A percentile compares a stretch with the other conserved stretches of the same genome.
Evolutionary conservation across 805 yeast genomes (phyloP).

Genomic region (Ogataea methylovora): DNA sequence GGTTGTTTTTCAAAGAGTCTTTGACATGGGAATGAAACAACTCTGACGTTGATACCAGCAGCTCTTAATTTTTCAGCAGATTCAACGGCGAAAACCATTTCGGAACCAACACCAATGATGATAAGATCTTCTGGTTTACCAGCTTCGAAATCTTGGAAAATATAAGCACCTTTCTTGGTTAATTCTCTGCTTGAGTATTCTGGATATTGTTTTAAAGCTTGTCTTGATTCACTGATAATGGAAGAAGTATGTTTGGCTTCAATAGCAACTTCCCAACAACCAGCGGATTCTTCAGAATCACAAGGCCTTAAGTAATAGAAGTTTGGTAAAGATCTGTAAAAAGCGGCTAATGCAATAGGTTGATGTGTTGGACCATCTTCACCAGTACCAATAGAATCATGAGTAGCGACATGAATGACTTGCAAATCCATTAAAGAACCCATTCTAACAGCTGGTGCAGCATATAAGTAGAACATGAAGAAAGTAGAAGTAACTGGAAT

Average conservation of each 20-base stretch:
- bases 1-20: slow-evolving; percentile 23
- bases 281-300: slow-evolving; percentile 45
- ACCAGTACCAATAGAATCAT: slow-evolving; percentile 51
- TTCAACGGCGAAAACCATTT: slow-evolving; percentile 20
- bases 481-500: slow-evolving; percentile 32
- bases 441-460: slow-evolving; percentile 45
- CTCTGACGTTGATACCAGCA: slow-evolving; percentile 20
- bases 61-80: slow-evolving; percentile 17
- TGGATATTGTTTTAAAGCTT: slow-evolving; percentile 20
- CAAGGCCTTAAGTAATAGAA: slow-evolving; percentile 44
- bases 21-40: slow-evolving; percentile 26
- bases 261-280: slow-evolving; percentile 31
- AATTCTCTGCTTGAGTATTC: slow-evolving; percentile 13
- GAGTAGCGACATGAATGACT: slow-evolving; percentile 46
- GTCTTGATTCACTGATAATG: slow-evolving; percentile 23
- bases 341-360: slow-evolving; percentile 44
- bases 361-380: slow-evolving; percentile 56
- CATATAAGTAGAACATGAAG: slow-evolving; percentile 32
- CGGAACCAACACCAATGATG: slow-evolving; percentile 24
- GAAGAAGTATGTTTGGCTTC: slow-evolving; percentile 14
- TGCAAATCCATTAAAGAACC: slow-evolving; percentile 39
- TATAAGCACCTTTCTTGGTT: slow-evolving; percentile 23
- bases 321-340: slow-evolving; percentile 46
- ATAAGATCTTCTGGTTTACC: slow-evolving; percentile 14
- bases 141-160: slow-evolving; percentile 16